Conservation (phyloP, 208 protist genomes). For the Phytomonas serpens region DNA sequence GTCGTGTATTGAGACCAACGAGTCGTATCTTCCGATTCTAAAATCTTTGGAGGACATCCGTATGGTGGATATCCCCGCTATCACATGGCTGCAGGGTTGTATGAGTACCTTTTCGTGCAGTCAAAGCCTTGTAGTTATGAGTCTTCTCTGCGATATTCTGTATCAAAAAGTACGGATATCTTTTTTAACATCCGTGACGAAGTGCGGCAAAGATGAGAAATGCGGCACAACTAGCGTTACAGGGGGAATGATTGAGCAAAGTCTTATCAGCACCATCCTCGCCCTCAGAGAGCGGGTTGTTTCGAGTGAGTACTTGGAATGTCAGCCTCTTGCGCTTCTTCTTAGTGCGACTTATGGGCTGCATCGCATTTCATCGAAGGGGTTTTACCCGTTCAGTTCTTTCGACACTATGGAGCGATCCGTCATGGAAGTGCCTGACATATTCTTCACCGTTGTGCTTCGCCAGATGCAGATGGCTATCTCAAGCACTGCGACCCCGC, state of each 20-base stretch:
- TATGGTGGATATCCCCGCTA: slow-evolving; percentile 28
- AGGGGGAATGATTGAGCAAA: background rate
- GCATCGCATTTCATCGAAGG: slow-evolving; percentile 21
- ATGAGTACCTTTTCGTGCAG: slow-evolving; percentile 46
- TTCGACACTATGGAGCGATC: slow-evolving; percentile 10
- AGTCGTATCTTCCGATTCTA: background rate
- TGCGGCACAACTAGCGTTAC: background rate
- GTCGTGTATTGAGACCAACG: background rate
- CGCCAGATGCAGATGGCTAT: slow-evolving; percentile 24
- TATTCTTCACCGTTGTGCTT: slow-evolving; percentile 50
- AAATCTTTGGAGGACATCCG: background rate
- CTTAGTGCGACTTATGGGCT: slow-evolving; percentile 54
- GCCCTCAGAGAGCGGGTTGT: slow-evolving; percentile 12
- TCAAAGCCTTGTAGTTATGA: slow-evolving; percentile 58
- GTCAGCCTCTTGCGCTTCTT: slow-evolving; percentile 53
- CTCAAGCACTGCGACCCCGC: background rate
- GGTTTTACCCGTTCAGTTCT: slow-evolving; percentile 2
- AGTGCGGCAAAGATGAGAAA: background rate
- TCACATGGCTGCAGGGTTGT: slow-evolving; percentile 45
- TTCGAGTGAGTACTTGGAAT: slow-evolving; percentile 50
- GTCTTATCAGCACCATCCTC: background rate
- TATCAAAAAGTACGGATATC: background rate
- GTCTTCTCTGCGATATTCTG: slow-evolving; percentile 65
- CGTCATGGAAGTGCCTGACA: slow-evolving; percentile 22
- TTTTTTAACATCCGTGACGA: background rate